Conservation (phyloP, 306 rosid species). For the Pyrus bretschneideri region DNA sequence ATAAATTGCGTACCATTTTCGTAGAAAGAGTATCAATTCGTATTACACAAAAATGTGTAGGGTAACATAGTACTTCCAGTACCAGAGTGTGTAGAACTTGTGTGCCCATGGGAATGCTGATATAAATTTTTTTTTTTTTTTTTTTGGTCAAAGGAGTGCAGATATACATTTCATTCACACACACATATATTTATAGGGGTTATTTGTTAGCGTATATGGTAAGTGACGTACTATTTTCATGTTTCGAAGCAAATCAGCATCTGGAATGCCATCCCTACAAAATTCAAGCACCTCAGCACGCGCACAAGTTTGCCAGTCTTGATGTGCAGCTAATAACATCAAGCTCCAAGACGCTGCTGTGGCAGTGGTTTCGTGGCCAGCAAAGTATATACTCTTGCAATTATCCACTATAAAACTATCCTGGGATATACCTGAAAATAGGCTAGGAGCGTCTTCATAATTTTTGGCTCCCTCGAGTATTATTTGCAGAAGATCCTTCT, state of each 20-base stretch:
- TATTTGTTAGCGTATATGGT: not conserved
- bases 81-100: not conserved
- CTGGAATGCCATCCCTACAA: not conserved
- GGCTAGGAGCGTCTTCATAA: not conserved
- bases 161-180: too few relatives aligned
- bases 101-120: too few relatives aligned
- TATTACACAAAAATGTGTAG: not conserved
- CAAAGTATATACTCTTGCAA: constrained; percentile 27
- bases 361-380: constrained; percentile 21
- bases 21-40: not conserved
- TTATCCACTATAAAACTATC: constrained; percentile 39
- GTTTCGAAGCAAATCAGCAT: constrained; percentile 6
- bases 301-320: constrained; percentile 21
- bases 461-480: constrained; percentile 52
- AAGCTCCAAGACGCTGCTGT: constrained; percentile 16
- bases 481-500: constrained; percentile 60
- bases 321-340: constrained; percentile 22
- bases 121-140: too few relatives aligned
- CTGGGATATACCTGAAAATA: not conserved
- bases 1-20: not conserved
- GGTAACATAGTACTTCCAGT: not conserved
- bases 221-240: constrained; percentile 12
- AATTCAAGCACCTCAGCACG: constrained; percentile 9
- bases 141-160: too few relatives aligned
- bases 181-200: too few relatives aligned